Evolutionary conservation across 2,329 filamentous ascomycete species (phyloP), one percentile per base, ranked within the genome.

Genomic region (Pseudogymnoascus sp.): DNA sequence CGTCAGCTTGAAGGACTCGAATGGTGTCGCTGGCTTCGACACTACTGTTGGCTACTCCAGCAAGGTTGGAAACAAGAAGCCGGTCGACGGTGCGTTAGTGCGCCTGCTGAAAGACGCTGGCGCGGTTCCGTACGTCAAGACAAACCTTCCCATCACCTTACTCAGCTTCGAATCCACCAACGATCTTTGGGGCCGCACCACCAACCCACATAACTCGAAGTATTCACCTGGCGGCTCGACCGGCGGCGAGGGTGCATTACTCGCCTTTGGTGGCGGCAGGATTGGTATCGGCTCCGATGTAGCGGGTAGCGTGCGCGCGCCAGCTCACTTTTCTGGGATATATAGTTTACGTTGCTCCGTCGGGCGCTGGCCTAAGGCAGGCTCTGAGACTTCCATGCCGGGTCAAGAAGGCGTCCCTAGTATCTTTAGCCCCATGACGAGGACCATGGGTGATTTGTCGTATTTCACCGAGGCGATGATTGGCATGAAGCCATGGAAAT

Each of bases 251-350:
- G 83, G 83, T 4, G 91, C 92, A 0, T 77, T 97, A 2, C 78
- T 97, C 3, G 92, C 92, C 1, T 82, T 91, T 57, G 87, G 86
- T 18, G 87, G 86, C 37, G 91, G 90, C 50, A 81, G 91, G 38
- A 95, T 97, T 63, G 92, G 92, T 39, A 88, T 97, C 66, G 93
- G 92, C 8, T 92, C 88, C 57, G 92, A 96, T 73, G 91, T 97
- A 14, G 92, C 91, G 12, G 92, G 93, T 30, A 94, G 89, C 14
- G 91, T 97, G 4, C 83, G 92, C 59, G 87, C 83, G 1, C 93
- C 92, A 0, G 93, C 92, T 4, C 91, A 96, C 67, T 97, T 91
- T 77, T 89, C 89, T 2, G 92, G 92, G 7, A 90, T 93, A 71
- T 97, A 96, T 74, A 88, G 88, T 16, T 76, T 97, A 22, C 85